Percentiles rank a stretch among this genome's conserved stretches.
Conservation (phyloP, 352 stramenopile species). For the Phytophthora palmivora region DNA sequence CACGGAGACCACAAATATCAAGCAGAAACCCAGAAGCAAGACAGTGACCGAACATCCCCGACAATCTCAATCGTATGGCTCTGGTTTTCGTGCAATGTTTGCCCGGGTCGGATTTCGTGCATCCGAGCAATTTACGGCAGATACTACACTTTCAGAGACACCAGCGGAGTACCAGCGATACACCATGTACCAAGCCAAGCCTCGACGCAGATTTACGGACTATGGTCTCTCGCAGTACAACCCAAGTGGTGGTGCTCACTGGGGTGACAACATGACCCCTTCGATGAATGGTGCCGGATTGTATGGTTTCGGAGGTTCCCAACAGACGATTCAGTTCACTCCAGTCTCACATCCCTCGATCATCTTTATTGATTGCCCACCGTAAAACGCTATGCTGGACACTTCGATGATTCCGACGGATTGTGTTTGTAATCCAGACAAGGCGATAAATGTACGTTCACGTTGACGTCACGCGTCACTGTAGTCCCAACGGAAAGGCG, state of each 20-base stretch:
- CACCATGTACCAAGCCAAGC: neutral
- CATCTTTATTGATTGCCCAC: slow-evolving; percentile 1
- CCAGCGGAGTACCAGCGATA: neutral
- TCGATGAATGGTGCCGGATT: neutral
- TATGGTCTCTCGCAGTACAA: neutral
- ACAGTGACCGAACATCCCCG: neutral
- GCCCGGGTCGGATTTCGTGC: neutral
- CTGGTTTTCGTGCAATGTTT: neutral
- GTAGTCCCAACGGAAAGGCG: neutral
- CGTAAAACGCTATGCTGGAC: neutral
- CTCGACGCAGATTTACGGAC: neutral
- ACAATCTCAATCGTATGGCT: neutral
- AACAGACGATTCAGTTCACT: neutral
- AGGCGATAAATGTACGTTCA: neutral
- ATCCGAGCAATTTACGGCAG: neutral
- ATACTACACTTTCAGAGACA: neutral
- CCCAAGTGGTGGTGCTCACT: neutral
- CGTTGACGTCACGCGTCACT: neutral
- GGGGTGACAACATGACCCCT: neutral
- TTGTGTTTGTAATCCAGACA: neutral
- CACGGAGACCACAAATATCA: neutral
- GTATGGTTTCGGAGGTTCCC: neutral
- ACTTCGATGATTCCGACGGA: neutral
- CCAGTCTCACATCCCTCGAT: neutral
- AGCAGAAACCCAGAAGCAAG: neutral